Conservation (phyloP, 768 basidiomycete genomes). For the Kwoniella newhampshirensis region DNA sequence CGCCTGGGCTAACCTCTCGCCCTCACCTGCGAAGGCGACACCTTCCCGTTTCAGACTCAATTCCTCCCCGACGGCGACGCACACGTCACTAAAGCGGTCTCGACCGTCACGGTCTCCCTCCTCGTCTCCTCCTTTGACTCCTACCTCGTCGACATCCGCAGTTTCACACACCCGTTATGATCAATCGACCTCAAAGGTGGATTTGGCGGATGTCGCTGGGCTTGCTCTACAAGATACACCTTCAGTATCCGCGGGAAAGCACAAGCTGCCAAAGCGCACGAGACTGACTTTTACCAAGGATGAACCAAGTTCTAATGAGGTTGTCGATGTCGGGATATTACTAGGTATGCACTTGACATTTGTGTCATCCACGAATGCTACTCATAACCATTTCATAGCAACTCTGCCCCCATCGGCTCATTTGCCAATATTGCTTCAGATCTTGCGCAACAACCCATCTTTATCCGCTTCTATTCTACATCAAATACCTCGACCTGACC, state of each 20-base stretch:
- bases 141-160: constrained; percentile 9
- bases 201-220: constrained; percentile 26
- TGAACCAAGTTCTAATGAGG: constrained; percentile 5
- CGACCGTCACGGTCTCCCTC: constrained; percentile 31
- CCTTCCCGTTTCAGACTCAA: constrained; percentile 9
- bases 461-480: constrained; percentile 22
- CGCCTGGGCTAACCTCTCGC: constrained; percentile 7
- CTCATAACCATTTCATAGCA: constrained; percentile 14
- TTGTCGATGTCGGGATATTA: constrained; percentile 41
- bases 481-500: constrained; percentile 36
- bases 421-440: constrained; percentile 35
- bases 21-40: constrained; percentile 12
- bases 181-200: constrained; percentile 14
- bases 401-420: constrained; percentile 39
- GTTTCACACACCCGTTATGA: constrained; percentile 7
- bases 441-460: constrained; percentile 32
- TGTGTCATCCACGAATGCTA: background rate
- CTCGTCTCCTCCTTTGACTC: constrained; percentile 27
- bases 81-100: constrained; percentile 25
- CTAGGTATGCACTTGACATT: constrained; percentile 34
- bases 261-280: constrained; percentile 10
- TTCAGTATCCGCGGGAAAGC: background rate
- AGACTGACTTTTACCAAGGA: background rate
- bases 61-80: background rate
- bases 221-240: constrained; percentile 26